A percentile compares a stretch with the other conserved stretches of the same genome.
Conservation (phyloP, 1,284 basidiomycete genomes). For the Paramarasmius palmivorus region DNA sequence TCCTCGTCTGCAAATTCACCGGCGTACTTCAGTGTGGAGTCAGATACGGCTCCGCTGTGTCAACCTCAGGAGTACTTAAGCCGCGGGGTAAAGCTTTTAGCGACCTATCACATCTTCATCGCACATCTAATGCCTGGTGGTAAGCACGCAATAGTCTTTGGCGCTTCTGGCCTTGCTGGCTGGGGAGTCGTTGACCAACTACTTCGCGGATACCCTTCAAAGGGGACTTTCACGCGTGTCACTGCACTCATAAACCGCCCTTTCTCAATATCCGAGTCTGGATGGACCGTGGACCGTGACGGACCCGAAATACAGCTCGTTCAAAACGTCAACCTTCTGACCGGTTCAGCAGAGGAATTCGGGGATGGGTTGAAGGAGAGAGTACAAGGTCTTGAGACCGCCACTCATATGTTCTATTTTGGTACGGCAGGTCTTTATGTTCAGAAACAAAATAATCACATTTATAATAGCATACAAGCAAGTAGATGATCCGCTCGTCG, state of each 20-base stretch:
- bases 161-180: conserved; percentile 21
- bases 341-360: conserved; percentile 14
- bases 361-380: conserved; percentile 9
- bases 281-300: conserved; percentile 13
- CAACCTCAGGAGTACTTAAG: too few species aligned
- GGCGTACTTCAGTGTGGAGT: too few species aligned
- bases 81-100: too few species aligned
- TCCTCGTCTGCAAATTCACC: too few species aligned
- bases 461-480: not conserved
- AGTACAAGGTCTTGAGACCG: conserved; percentile 13
- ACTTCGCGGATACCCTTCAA: conserved; percentile 15
- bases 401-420: conserved; percentile 21
- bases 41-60: too few species aligned
- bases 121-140: too few species aligned
- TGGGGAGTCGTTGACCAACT: conserved; percentile 21
- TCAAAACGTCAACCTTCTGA: conserved; percentile 13
- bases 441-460: conserved; percentile 3
- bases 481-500: conserved; percentile 9
- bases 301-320: conserved; percentile 15
- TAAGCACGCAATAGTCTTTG: conserved; percentile 20
- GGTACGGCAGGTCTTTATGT: conserved; percentile 6
- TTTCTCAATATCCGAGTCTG: conserved; percentile 13
- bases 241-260: conserved; percentile 20
- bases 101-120: too few species aligned
- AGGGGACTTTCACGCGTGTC: conserved; percentile 17